Conservation (phyloP, 345 rosid species). For the Clarkia xantiana region DNA sequence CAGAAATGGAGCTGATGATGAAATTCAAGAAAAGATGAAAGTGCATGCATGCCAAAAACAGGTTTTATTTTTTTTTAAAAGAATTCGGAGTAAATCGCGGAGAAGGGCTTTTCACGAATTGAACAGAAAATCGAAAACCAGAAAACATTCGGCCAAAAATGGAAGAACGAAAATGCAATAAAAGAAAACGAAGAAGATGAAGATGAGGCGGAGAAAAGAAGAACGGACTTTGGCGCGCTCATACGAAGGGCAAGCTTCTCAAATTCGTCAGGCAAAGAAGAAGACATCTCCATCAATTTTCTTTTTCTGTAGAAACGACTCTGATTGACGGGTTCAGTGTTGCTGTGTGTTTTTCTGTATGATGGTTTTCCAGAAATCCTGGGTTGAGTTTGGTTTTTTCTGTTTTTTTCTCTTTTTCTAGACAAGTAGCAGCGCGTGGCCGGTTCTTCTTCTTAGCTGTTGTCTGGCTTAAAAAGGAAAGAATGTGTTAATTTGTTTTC, state of each 20-base stretch:
- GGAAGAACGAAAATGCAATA: neutral
- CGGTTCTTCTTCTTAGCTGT: too few species aligned
- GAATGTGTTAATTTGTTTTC: too few species aligned
- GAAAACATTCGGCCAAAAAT: neutral
- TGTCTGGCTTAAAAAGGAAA: too few species aligned
- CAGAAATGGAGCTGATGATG: too few species aligned
- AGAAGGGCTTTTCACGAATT: neutral
- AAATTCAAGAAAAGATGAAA: too few species aligned
- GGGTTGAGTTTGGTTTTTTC: too few species aligned
- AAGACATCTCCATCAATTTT: conserved; percentile 10
- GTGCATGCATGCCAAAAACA: too few species aligned
- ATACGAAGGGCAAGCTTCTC: conserved; percentile 14
- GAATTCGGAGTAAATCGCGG: neutral
- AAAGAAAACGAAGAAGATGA: too few species aligned
- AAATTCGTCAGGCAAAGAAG: conserved; percentile 8
- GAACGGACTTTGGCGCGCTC: conserved; percentile 10
- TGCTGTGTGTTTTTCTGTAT: neutral
- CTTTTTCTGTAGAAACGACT: neutral
- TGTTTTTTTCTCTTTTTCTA: too few species aligned
- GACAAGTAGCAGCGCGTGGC: too few species aligned
- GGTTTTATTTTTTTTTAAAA: neutral
- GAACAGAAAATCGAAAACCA: neutral
- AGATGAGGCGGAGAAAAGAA: neutral
- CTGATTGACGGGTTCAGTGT: neutral
- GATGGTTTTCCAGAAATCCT: too few species aligned